These are phyloP conservation scores for Apiospora saccharicola DNA, from an alignment of 2,329 filamentous ascomycete genomes.

Conservation along the genomic window DNA sequence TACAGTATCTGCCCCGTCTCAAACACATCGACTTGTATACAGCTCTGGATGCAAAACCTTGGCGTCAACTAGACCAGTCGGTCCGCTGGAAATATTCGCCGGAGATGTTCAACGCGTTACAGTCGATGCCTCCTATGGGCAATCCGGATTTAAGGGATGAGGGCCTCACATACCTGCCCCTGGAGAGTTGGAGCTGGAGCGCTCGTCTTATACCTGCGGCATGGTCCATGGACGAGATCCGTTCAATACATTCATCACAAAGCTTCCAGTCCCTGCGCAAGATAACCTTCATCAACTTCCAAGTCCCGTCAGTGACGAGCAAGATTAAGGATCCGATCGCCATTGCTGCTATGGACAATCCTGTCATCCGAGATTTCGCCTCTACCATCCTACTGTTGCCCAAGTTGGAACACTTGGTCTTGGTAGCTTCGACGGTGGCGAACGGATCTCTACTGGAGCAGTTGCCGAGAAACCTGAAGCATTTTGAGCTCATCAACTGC, in stretches of 20 bases:
- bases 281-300: conserved; percentile 70
- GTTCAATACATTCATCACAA: conserved; percentile 59
- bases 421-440: conserved; percentile 78
- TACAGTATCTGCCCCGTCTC: conserved; percentile 71
- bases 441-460: conserved; percentile 72
- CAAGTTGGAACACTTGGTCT: conserved; percentile 69
- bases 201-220: conserved; percentile 58
- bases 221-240: conserved; percentile 56
- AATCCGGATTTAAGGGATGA: conserved; percentile 49
- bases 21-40: conserved; percentile 77
- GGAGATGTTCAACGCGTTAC: conserved; percentile 70
- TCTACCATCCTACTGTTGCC: conserved; percentile 62
- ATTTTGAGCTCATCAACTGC: conserved; percentile 81
- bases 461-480: conserved; percentile 70
- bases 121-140: conserved; percentile 49
- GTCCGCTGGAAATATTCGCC: conserved; percentile 75
- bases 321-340: conserved; percentile 32
- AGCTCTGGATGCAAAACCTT: conserved; percentile 71
- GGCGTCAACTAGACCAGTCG: conserved; percentile 61
- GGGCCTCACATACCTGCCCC: conserved; percentile 43
- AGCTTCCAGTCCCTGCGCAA: conserved; percentile 65
- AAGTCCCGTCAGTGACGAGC: conserved; percentile 58
- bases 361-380: conserved; percentile 51
- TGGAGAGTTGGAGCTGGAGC: conserved; percentile 69
- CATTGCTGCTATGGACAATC: conserved; percentile 32